phyloP scores from a whole-genome alignment of 2,329 filamentous ascomycete genomes.

The Penicillium sp. region DNA sequence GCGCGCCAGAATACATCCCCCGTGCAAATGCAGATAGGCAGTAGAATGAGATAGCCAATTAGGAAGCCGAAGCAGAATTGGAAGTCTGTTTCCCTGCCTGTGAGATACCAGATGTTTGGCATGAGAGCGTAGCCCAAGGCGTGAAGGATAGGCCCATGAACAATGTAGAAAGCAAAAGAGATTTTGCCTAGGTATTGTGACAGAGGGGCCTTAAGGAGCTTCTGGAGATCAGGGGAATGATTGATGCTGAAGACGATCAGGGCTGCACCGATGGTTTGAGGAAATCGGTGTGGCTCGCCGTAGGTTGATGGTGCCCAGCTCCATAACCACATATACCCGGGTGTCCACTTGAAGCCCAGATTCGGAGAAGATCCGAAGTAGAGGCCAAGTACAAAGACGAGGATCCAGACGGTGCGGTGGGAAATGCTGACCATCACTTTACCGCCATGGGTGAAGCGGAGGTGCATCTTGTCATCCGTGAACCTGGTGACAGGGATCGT shows the following conservation, averaged over 20 bases:
- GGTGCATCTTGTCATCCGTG: slow-evolving; percentile 17
- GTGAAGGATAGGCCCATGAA: slow-evolving; percentile 44
- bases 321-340: slow-evolving; percentile 40
- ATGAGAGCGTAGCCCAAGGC: slow-evolving; percentile 42
- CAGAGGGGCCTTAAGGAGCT: slow-evolving; percentile 37
- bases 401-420: slow-evolving; percentile 33
- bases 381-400: slow-evolving; percentile 37
- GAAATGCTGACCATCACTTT: slow-evolving; percentile 20
- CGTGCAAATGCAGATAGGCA: slow-evolving; percentile 47
- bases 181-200: slow-evolving; percentile 46
- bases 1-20: slow-evolving; percentile 56
- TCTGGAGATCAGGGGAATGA: slow-evolving; percentile 38
- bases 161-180: slow-evolving; percentile 46
- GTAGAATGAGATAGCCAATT: slow-evolving; percentile 37
- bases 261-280: slow-evolving; percentile 40
- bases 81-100: slow-evolving; percentile 36
- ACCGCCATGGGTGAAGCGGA: slow-evolving; percentile 12
- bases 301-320: slow-evolving; percentile 38
- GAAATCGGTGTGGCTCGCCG: slow-evolving; percentile 42
- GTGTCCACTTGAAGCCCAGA: slow-evolving; percentile 36
- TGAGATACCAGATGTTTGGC: slow-evolving; percentile 38
- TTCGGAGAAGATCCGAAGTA: slow-evolving; percentile 43
- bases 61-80: slow-evolving; percentile 39
- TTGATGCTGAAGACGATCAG: slow-evolving; percentile 42
- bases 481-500: neutral